These are phyloP conservation scores for Cladobotryum protrusum DNA, from an alignment of 2,329 filamentous ascomycete genomes.

Conservation along the genomic window DNA sequence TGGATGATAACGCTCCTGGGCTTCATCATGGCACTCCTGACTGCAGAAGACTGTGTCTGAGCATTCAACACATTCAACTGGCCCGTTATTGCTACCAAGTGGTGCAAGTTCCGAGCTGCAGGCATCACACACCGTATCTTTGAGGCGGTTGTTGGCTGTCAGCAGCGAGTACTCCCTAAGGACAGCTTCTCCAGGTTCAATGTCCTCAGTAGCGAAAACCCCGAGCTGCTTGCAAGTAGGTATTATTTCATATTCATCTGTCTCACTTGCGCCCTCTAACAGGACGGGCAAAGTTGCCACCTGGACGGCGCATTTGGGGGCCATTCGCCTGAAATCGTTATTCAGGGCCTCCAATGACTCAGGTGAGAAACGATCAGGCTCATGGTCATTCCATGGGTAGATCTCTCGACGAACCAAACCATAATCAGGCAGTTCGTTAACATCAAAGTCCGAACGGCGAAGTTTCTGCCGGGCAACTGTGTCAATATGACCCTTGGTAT, in stretches of 20 bases:
- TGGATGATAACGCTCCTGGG: constrained; percentile 56
- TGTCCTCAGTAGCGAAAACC: constrained; percentile 79
- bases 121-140: constrained; percentile 83
- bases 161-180: constrained; percentile 79
- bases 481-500: constrained; percentile 48
- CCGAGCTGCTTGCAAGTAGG: constrained; percentile 72
- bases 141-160: constrained; percentile 81
- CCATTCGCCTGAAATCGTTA: constrained; percentile 57
- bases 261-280: constrained; percentile 47
- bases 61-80: constrained; percentile 54
- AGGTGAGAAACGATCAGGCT: constrained; percentile 63
- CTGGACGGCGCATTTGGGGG: constrained; percentile 75
- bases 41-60: constrained; percentile 62
- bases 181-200: constrained; percentile 68
- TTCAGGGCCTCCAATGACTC: constrained; percentile 70
- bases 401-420: constrained; percentile 63
- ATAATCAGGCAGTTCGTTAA: constrained; percentile 58
- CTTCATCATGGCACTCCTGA: constrained; percentile 50
- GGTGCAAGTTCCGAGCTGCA: constrained; percentile 70
- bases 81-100: constrained; percentile 39
- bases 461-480: constrained; percentile 45
- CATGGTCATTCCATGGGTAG: constrained; percentile 63
- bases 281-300: constrained; percentile 71
- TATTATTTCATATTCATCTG: constrained; percentile 43
- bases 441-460: constrained; percentile 39